Evolutionary conservation across 306 rosid genomes (phyloP), one percentile per base, ranked within the genome.

Genomic region (Malus orientalis): DNA sequence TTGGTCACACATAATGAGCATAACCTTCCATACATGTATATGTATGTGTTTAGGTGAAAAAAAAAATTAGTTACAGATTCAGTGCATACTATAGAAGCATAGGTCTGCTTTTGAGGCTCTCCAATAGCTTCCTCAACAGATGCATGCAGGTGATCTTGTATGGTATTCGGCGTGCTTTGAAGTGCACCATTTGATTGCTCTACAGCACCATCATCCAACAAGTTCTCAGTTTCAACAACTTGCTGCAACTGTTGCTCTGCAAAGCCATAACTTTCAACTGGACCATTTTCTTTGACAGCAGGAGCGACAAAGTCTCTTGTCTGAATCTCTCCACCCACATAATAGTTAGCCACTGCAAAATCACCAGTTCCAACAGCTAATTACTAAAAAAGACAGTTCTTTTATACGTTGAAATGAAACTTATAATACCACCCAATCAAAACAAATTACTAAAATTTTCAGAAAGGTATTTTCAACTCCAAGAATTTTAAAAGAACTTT

Each of bases 21-120:
- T 53, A 62, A 67, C 7, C 20, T 22, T 23, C 54, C 10, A 63
- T 23, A 71, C 63, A 80, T 74, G 14, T 36, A 20, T 36, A 38
- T 36, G 45, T 38, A 44, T 11, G 47, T 27, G 20, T 14, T 64
- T 32, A 11, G 16, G 22, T 4, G 11, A 47, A 27, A 22, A 23
- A 49, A 16, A 32, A 30, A 49, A 51, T 53, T 58, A 78, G 69
- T 45, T 63, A 74, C 27, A 80, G 62, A 65, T 57, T 79, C 53
- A 75, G 79, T 75, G 66, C 92, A 73, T 92, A 95, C 98, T 74
- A 95, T 92, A 57, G 98, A 92, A 68, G 98, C 98, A 74, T 95
- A 95, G 64, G 98, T 95, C 81, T 90, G 97, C 87, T 90, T 95
- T 78, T 88, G 97, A 61, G 93, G 96, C 87, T 92, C 97, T 80